Percentiles rank a stretch among this genome's conserved stretches.
Conservation (phyloP, 768 basidiomycete genomes). For the Rhizopogon rudus region DNA sequence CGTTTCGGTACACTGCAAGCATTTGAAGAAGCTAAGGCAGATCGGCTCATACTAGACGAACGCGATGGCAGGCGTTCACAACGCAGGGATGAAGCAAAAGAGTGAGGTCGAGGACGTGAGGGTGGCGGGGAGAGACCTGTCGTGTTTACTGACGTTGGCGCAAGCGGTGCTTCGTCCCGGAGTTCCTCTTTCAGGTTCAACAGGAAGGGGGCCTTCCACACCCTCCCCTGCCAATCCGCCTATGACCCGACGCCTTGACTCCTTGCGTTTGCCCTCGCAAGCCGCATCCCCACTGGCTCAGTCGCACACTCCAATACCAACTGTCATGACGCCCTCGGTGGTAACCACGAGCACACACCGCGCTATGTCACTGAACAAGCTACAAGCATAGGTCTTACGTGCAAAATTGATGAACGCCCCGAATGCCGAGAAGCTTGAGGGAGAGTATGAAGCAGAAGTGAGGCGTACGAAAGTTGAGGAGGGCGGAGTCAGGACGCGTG, state of each 20-base stretch:
- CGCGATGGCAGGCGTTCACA: constrained; percentile 53
- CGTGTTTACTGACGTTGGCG: constrained; percentile 63
- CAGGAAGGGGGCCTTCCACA: constrained; percentile 51
- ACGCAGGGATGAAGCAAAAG: constrained; percentile 30
- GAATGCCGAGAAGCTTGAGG: constrained; percentile 72
- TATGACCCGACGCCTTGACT: constrained; percentile 51
- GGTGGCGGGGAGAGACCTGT: constrained; percentile 45
- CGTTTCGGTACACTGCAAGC: constrained; percentile 82
- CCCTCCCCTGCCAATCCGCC: constrained; percentile 42
- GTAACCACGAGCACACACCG: constrained; percentile 30
- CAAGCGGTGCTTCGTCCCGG: constrained; percentile 67
- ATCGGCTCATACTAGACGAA: constrained; percentile 81
- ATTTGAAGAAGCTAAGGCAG: constrained; percentile 87
- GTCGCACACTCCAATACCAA: constrained; percentile 81
- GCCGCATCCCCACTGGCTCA: constrained; percentile 54
- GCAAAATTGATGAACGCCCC: constrained; percentile 85
- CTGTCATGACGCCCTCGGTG: constrained; percentile 76
- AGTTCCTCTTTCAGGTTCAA: constrained; percentile 74
- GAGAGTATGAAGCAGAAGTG: constrained; percentile 76
- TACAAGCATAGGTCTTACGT: constrained; percentile 90
- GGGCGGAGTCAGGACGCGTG: constrained; percentile 46
- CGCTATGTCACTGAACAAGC: constrained; percentile 73
- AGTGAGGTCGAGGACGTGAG: constrained; percentile 31
- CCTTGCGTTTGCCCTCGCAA: constrained; percentile 58
- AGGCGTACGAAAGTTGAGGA: constrained; percentile 43